Evolutionary conservation across 768 basidiomycete species (phyloP), one percentile per base, ranked within the genome.

Genomic region (Tricholomella constricta): DNA sequence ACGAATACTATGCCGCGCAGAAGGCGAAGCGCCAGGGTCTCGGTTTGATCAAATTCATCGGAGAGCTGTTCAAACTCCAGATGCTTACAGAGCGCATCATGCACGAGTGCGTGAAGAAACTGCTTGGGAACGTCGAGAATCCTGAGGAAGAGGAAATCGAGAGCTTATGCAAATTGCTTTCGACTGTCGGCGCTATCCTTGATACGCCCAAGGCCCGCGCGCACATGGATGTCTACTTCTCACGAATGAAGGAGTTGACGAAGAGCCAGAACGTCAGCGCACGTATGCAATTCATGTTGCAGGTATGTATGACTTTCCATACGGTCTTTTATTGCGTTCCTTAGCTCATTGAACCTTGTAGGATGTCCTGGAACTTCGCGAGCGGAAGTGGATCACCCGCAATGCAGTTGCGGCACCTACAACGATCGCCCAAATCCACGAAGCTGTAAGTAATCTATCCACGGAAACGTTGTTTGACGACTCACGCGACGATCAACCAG

Each of bases 81-180:
- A 97, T 98, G 94, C 78, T 98, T 49, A 94, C 94, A 43, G 93
- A 94, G 75, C 88, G 93, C 61, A 96, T 98, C 75, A 99, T 98
- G 91, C 91, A 94, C 77, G 91, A 94, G 72, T 99, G 96, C 78
- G 86, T 98, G 67, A 93, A 94, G 82, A 94, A 96, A 74, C 81
- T 98, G 11, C 78, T 98, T 11, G 83, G 88, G 49, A 98, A 99
- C 66, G 88, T 96, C 52, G 87, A 93, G 60, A 91, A 92, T 63
- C 97, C 94, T 0, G 94, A 98, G 65, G 96, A 98, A 72, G 96
- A 98, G 74, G 95, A 97, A 65, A 90, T 99, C 58, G 96, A 98
- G 79, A 91, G 88, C 42, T 80, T 97, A 51, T 98, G 94, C 81
- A 94, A 93, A 69, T 81, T 98, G 48, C 70, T 99, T 47, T 81